Evolutionary conservation across 169 alveolate genomes (phyloP).

Genomic region (Babesia bigemina): DNA sequence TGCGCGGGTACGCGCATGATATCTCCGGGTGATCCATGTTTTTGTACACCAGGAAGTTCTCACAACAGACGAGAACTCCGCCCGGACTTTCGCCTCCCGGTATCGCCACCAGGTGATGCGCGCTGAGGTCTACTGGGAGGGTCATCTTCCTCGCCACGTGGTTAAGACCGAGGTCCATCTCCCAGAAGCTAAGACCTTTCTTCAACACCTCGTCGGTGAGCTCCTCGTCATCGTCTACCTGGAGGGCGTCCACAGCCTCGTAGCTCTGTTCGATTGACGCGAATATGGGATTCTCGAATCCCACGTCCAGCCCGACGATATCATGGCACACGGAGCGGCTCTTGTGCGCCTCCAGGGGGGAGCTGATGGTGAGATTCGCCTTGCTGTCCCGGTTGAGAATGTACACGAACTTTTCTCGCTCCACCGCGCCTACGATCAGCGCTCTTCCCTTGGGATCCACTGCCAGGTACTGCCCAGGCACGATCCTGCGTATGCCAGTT

Average conservation of each 20-base stretch:
- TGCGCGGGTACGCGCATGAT: constrained; percentile 91
- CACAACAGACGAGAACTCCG: constrained; percentile 96
- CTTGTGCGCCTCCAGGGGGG: constrained; percentile 97
- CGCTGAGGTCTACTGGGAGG: constrained; percentile 80
- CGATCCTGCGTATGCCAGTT: constrained; percentile 90
- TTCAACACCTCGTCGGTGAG: constrained; percentile 80
- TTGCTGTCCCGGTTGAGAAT: constrained; percentile 93
- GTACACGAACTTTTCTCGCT: constrained; percentile 97
- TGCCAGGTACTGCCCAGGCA: constrained; percentile 98
- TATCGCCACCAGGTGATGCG: constrained; percentile 90
- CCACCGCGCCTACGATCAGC: constrained; percentile 97
- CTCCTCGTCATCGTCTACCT: constrained; percentile 65
- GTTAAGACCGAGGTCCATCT: constrained; percentile 99
- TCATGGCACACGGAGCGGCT: constrained; percentile 91
- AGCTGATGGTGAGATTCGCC: constrained; percentile 91
- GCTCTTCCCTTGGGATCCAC: constrained; percentile 99
- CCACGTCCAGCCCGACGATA: constrained; percentile 93
- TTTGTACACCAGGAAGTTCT: constrained; percentile 90
- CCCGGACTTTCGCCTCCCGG: constrained; percentile 98
- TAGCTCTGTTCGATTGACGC: constrained; percentile 95
- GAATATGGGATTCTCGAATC: constrained; percentile 95
- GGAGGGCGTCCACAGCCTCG: constrained; percentile 87
- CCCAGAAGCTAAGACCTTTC: constrained; percentile 92
- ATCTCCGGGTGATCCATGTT: constrained; percentile 91
- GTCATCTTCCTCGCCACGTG: constrained; percentile 94